Conservation (phyloP, 805 yeast species). For the Saccharomyces mikatae region DNA sequence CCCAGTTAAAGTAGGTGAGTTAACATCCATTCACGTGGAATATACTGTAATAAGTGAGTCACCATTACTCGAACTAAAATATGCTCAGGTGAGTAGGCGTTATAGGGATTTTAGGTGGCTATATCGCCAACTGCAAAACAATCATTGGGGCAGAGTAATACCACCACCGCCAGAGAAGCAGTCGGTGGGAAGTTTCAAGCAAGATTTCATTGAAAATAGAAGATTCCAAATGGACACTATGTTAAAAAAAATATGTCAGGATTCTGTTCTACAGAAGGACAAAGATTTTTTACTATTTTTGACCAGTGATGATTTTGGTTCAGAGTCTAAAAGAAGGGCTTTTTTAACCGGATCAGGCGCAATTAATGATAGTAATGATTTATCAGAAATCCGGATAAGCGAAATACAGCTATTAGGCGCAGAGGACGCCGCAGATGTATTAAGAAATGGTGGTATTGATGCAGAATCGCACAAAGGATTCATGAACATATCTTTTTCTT, state of each 20-base stretch:
- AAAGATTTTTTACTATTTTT: constrained; percentile 71
- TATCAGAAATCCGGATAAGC: constrained; percentile 30
- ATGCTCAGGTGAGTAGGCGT: constrained; percentile 64
- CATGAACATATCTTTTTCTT: constrained; percentile 55
- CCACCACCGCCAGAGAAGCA: constrained; percentile 98
- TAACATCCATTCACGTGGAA: constrained; percentile 81
- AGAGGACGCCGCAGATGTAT: constrained; percentile 26
- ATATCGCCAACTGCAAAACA: constrained; percentile 75
- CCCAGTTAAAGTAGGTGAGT: constrained; percentile 85
- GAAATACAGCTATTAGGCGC: constrained; percentile 26
- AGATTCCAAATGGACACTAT: constrained; percentile 77
- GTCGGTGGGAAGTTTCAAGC: constrained; percentile 83
- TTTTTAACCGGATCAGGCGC: constrained; percentile 48
- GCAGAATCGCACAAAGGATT: constrained; percentile 61
- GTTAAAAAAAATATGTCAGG: constrained; percentile 63
- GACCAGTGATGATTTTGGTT: constrained; percentile 59
- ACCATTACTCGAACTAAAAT: constrained; percentile 30
- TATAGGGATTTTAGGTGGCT: constrained; percentile 93
- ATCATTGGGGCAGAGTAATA: constrained; percentile 81
- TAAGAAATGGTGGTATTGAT: constrained; percentile 27
- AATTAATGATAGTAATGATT: constrained; percentile 35
- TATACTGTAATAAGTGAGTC: constrained; percentile 67
- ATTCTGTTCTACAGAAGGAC: constrained; percentile 54
- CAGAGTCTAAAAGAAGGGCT: constrained; percentile 66
- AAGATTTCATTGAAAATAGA: constrained; percentile 81